Percentiles rank a stretch among this genome's conserved stretches.
Evolutionary conservation across 2,329 filamentous ascomycete species (phyloP).

Genomic region (Neofusicoccum umdonicola): DNA sequence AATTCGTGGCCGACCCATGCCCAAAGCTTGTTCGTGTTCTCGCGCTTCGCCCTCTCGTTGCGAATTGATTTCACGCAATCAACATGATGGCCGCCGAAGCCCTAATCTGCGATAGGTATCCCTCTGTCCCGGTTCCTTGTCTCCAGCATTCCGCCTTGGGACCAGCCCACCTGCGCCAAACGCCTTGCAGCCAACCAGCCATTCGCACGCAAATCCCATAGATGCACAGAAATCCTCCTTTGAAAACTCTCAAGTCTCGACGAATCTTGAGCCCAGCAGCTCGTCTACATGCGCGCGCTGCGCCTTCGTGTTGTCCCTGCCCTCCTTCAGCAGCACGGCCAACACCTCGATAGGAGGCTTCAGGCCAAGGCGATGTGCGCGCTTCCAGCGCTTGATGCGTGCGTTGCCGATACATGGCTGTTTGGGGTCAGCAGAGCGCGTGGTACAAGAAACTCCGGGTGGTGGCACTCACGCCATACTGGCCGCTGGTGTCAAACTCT

Average conservation of each 20-base stretch:
- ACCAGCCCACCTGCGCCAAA: conserved; percentile 1
- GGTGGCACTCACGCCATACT: conserved; percentile 73
- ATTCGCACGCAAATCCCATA: not conserved
- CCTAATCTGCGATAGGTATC: not conserved
- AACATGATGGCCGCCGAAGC: not conserved
- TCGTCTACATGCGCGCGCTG: conserved; percentile 76
- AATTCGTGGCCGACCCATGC: not conserved
- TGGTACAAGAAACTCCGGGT: not conserved
- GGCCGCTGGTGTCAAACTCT: conserved; percentile 87
- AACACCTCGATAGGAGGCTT: conserved; percentile 87
- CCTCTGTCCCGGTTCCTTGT: not conserved
- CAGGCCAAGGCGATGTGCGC: conserved; percentile 79
- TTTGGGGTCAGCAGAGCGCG: conserved; percentile 19
- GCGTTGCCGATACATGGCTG: conserved; percentile 86
- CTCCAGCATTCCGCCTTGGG: not conserved
- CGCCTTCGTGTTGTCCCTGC: conserved; percentile 50
- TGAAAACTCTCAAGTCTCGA: conserved; percentile 31
- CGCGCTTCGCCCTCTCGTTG: not conserved
- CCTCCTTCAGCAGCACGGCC: conserved; percentile 73
- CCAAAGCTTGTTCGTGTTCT: not conserved
- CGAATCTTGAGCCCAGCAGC: conserved; percentile 50
- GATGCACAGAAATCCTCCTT: not conserved
- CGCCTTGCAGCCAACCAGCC: conserved; percentile 5
- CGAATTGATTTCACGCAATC: not conserved
- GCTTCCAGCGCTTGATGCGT: conserved; percentile 80